Evolutionary conservation across 495 filamentous ascomycete genomes (phyloP), one percentile per base, ranked within the genome.

Genomic region (Aspergillus wentii): DNA sequence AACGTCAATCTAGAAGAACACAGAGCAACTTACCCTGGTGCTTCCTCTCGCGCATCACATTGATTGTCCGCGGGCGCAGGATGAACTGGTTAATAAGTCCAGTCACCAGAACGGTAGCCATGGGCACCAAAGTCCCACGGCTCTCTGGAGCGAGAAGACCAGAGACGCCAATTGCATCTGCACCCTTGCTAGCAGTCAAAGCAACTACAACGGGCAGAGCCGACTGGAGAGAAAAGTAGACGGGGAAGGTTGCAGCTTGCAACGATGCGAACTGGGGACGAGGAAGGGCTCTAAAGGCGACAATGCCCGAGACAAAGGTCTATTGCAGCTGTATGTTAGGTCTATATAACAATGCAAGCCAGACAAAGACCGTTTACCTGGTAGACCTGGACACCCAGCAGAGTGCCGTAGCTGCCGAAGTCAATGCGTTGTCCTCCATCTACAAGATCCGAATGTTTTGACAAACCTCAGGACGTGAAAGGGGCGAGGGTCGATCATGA

Each of bases 201-300:
- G 83, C 81, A 7, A 95, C 65, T 14, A 88, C 48, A 10, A 79
- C 57, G 5, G 91, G 85, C 3, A 87, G 68, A 4, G 75, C 72
- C 3, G 85, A 78, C 68, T 95, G 90, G 29, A 95, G 59, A 17
- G 75, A 67, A 61, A 96, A 95, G 68, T 91, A 97, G 48, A 83
- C 61, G 16, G 91, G 91, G 64, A 94, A 91, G 51, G 88, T 78
- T 49, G 74, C 74, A 22, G 76, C 64, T 64, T 94, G 91, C 17
- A 97, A 72, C 23, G 75, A 69, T 4, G 79, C 71, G 66, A 97
- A 97, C 55, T 89, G 80, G 1, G 86, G 78, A 8, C 86, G 80
- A 8, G 86, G 72, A 32, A 96, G 78, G 38, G 77, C 73, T 30
- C 69, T 72, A 70, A 80, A 95, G 38, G 85, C 78, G 30, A 89